These are phyloP conservation scores for Pseudopyrenochaeta lycopersici DNA, from an alignment of 2,329 filamentous ascomycete genomes.

Conservation along the genomic window DNA sequence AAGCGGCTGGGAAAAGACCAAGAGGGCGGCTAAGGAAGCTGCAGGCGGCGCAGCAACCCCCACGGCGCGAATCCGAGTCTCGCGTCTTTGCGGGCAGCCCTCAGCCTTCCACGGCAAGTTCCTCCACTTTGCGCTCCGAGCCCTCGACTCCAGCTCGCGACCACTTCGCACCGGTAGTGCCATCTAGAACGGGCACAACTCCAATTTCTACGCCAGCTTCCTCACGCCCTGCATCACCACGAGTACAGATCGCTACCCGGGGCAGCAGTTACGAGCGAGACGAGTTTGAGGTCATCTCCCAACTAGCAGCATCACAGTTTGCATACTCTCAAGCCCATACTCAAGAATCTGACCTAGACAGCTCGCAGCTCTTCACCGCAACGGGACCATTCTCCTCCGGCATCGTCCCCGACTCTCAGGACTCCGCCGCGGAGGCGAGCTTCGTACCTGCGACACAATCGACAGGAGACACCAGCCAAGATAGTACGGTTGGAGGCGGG, in stretches of 20 bases:
- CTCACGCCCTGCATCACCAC: slow-evolving; percentile 9
- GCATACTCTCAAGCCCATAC: not conserved
- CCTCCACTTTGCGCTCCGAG: not conserved
- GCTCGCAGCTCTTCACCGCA: slow-evolving; percentile 25
- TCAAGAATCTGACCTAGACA: slow-evolving; percentile 23
- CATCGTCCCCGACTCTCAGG: slow-evolving; percentile 41
- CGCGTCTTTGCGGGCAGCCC: slow-evolving; percentile 28
- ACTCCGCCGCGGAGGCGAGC: slow-evolving; percentile 28
- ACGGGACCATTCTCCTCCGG: slow-evolving; percentile 22
- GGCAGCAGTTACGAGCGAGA: slow-evolving; percentile 26
- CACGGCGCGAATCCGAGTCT: slow-evolving; percentile 11
- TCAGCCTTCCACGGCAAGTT: slow-evolving; percentile 4
- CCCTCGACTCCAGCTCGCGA: slow-evolving; percentile 9
- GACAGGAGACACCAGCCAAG: slow-evolving; percentile 13
- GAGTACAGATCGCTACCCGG: slow-evolving; percentile 24
- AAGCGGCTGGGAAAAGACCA: not conserved
- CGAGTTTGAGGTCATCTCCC: slow-evolving; percentile 32
- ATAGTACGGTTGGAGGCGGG: slow-evolving; percentile 5
- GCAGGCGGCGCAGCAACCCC: not conserved
- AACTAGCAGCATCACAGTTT: slow-evolving; percentile 14
- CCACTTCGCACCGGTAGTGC: not conserved
- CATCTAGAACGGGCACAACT: not conserved
- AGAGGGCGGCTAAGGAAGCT: slow-evolving; percentile 1
- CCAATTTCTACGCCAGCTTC: not conserved
- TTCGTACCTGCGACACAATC: slow-evolving; percentile 36